Percentiles rank a stretch among this genome's conserved stretches.
These are phyloP conservation scores for rapeseed (Brassica napus) DNA, from an alignment of 345 rosid species.

Conservation along the genomic window DNA sequence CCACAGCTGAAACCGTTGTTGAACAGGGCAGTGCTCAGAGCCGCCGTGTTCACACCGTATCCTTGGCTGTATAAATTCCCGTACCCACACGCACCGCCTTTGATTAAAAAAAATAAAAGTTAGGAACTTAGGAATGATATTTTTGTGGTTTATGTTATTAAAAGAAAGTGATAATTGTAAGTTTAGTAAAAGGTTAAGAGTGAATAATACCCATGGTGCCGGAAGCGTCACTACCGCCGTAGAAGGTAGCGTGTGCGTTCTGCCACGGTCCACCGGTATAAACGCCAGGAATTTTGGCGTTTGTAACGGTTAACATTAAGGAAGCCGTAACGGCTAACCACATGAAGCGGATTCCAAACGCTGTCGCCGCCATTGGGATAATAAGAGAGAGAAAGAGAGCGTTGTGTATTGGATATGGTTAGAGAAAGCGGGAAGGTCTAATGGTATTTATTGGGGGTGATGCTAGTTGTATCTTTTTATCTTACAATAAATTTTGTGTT, in stretches of 20 bases:
- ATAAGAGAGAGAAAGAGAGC: neutral
- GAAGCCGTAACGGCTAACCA: constrained; percentile 35
- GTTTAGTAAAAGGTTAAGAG: neutral
- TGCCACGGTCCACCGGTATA: constrained; percentile 73
- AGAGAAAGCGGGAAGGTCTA: constrained; percentile 31
- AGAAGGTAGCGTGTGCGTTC: constrained; percentile 84
- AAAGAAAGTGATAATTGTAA: neutral
- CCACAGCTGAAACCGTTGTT: constrained; percentile 94
- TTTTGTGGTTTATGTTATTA: neutral
- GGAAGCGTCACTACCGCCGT: constrained; percentile 82
- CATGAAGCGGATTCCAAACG: constrained; percentile 26
- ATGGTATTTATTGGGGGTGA: constrained; percentile 29
- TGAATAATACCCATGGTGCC: constrained; percentile 79
- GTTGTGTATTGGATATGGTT: constrained; percentile 23
- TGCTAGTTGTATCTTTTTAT: neutral
- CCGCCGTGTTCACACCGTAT: constrained; percentile 94
- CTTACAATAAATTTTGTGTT: neutral
- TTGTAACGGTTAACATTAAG: constrained; percentile 31
- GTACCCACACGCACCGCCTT: constrained; percentile 97
- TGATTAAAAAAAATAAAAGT: no score
- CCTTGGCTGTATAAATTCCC: constrained; percentile 97
- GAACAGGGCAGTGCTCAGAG: constrained; percentile 87
- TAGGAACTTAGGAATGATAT: no score
- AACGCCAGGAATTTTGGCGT: constrained; percentile 74
- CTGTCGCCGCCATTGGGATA: constrained; percentile 30